Evolutionary conservation across 1,284 basidiomycete genomes (phyloP).

Genomic region (Malassezia obtusa): DNA sequence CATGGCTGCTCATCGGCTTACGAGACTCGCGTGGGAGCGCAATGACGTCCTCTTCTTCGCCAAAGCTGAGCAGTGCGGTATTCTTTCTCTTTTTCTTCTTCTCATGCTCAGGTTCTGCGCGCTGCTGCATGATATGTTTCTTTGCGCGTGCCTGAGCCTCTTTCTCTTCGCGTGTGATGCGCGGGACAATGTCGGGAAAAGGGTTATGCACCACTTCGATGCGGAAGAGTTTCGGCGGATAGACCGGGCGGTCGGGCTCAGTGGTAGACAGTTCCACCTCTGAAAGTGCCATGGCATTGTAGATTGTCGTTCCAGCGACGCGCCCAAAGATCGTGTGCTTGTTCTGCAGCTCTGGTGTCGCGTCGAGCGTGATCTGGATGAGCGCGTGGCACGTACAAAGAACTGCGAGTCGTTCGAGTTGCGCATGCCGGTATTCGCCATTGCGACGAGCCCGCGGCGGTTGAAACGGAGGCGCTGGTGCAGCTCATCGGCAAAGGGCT

Average conservation of each 20-base stretch:
- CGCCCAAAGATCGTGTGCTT: constrained; percentile 43
- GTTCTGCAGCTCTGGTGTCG: constrained; percentile 41
- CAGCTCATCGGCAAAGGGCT: constrained; percentile 86
- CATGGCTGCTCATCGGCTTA: constrained; percentile 41
- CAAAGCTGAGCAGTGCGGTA: constrained; percentile 34
- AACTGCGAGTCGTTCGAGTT: constrained; percentile 49
- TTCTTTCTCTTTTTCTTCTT: constrained; percentile 24
- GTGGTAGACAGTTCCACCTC: constrained; percentile 62
- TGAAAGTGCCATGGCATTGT: constrained; percentile 56
- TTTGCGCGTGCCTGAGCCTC: constrained; percentile 58
- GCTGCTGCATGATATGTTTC: background rate
- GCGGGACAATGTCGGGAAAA: constrained; percentile 83
- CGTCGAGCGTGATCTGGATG: constrained; percentile 29
- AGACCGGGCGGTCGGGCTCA: constrained; percentile 69
- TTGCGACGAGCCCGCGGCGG: constrained; percentile 78
- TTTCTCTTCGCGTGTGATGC: constrained; percentile 88
- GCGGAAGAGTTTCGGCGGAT: constrained; percentile 78
- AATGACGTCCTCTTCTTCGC: constrained; percentile 27
- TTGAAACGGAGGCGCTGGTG: constrained; percentile 71
- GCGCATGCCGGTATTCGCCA: constrained; percentile 73
- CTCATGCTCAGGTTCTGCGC: constrained; percentile 5
- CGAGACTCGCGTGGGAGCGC: background rate
- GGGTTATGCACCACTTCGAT: constrained; percentile 82
- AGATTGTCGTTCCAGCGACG: constrained; percentile 42
- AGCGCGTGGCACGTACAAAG: constrained; percentile 26